phyloP scores from a whole-genome alignment of 2,329 filamentous ascomycete genomes.

The Sporothrix phasma region DNA sequence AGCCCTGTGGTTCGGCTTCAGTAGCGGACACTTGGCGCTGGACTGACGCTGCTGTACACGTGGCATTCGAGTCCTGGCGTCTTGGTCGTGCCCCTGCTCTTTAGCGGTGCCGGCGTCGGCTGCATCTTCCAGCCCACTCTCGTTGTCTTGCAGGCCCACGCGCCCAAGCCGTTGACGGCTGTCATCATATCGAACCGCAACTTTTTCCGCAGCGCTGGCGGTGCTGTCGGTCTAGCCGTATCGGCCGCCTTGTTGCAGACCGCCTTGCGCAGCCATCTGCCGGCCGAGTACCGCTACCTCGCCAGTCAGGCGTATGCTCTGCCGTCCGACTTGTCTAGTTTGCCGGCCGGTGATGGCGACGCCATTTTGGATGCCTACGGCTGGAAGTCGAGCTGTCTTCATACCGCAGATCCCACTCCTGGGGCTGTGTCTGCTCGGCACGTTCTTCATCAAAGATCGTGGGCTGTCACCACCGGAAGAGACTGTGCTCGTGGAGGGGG shows the following conservation, averaged over 20 bases:
- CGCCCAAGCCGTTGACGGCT: constrained; percentile 28
- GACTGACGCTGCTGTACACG: constrained; percentile 24
- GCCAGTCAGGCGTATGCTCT: constrained; percentile 24
- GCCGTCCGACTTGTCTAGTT: constrained; percentile 19
- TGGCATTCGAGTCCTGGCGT: constrained; percentile 22
- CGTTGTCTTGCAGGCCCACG: constrained; percentile 30
- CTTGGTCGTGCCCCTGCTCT: constrained; percentile 26
- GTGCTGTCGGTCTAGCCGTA: constrained; percentile 27
- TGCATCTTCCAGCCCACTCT: constrained; percentile 30
- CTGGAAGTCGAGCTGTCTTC: constrained; percentile 46
- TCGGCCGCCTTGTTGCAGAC: constrained; percentile 28
- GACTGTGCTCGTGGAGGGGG: too few species aligned
- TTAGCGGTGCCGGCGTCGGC: constrained; percentile 29
- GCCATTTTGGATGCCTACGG: constrained; percentile 21
- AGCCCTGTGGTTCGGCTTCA: constrained; percentile 26
- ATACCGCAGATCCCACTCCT: constrained; percentile 46
- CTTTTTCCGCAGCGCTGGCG: constrained; percentile 30
- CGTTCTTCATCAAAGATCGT: constrained; percentile 46
- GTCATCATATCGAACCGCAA: constrained; percentile 31
- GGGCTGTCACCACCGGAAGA: too few species aligned
- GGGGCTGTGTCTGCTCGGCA: constrained; percentile 37
- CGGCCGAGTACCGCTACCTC: constrained; percentile 17
- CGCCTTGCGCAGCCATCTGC: constrained; percentile 19
- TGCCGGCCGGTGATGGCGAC: constrained; percentile 11
- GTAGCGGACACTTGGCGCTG: constrained; percentile 28